Percentiles rank a stretch among this genome's conserved stretches.
Conservation (phyloP, 2,329 filamentous ascomycete genomes). For the Colletotrichum scovillei region DNA sequence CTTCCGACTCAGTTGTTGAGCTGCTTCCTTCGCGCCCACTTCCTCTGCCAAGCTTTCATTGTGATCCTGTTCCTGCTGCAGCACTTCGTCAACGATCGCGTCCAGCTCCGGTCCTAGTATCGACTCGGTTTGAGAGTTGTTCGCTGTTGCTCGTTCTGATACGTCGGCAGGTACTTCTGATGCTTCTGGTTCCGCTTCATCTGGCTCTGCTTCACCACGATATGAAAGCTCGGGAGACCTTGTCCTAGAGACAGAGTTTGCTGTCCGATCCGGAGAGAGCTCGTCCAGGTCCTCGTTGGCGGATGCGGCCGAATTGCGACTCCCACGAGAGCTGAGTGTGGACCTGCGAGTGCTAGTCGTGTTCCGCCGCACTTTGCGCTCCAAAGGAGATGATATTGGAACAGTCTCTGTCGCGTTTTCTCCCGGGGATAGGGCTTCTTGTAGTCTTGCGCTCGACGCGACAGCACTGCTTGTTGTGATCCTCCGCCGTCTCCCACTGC, state of each 20-base stretch:
- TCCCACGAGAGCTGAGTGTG: conserved; percentile 40
- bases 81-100: conserved; percentile 4
- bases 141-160: background rate
- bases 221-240: conserved; percentile 35
- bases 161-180: background rate
- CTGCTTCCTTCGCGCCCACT: conserved; percentile 56
- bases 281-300: conserved; percentile 44
- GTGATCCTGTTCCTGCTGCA: background rate
- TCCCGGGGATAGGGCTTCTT: conserved; percentile 49
- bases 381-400: conserved; percentile 55
- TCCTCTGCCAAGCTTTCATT: conserved; percentile 53
- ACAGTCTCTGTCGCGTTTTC: conserved; percentile 43
- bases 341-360: conserved; percentile 46
- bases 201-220: background rate
- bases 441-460: conserved; percentile 56
- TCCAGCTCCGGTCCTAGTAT: conserved; percentile 3
- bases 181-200: background rate
- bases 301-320: conserved; percentile 35
- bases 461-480: conserved; percentile 49
- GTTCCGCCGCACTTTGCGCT: conserved; percentile 52
- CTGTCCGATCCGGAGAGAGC: conserved; percentile 45
- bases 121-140: background rate
- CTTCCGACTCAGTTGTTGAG: conserved; percentile 54
- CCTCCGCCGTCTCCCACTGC: conserved; percentile 62
- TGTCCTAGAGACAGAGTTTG: background rate